Evolutionary conservation across 202 grass and related monocot genomes (phyloP), one percentile per base, ranked within the genome.

Genomic region (Dendrocalamus latiflorus): DNA sequence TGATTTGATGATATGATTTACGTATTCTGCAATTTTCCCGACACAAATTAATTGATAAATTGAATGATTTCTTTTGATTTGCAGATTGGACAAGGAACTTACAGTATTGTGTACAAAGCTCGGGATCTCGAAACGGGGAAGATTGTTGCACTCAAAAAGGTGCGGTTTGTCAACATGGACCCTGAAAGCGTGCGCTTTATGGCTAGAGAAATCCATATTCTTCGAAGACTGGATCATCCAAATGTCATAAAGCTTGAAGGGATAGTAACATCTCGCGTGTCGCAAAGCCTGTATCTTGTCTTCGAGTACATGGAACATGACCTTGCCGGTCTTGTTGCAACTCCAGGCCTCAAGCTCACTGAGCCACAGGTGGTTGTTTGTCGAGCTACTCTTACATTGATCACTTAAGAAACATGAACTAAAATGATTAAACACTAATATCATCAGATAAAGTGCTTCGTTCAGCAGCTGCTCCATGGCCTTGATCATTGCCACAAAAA

Each of bases 261-360:
- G 48, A 94, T 97, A n/a, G 50, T 93, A 71, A 87, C 88, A 70
- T 97, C 94, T 38, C 56, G 68, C 49, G 61, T 69, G 37, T 97
- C 94, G 24, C 80, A 86, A 22, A 97, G 68, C 62, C 82, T 97
- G 72, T 97, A 97, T 59, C 94, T 97, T 75, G 76, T 97, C 57
- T 97, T 94, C 1, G 90, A 91, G 25, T 97, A 97, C 70, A 97
- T 97, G 94, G 94, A 97, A 57, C 94, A 97, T 50, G 94, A 97
- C 84, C 92, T 97, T 58, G 80, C 90, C 4, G 92, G 94, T 68
- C 92, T 97, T 82, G 76, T 83, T 75, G 88, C 88, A 59, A 79
- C 81, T 72, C 94, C 92, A 38, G 90, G 92, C 75, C 81, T 91
- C 79, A 97, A 94, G 84, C 88, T 94, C 86, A 85, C 88, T 9